These are phyloP conservation scores for Chytriomyces hyalinus DNA, from an alignment of 192 early-diverging fungal species.

Conservation along the genomic window DNA sequence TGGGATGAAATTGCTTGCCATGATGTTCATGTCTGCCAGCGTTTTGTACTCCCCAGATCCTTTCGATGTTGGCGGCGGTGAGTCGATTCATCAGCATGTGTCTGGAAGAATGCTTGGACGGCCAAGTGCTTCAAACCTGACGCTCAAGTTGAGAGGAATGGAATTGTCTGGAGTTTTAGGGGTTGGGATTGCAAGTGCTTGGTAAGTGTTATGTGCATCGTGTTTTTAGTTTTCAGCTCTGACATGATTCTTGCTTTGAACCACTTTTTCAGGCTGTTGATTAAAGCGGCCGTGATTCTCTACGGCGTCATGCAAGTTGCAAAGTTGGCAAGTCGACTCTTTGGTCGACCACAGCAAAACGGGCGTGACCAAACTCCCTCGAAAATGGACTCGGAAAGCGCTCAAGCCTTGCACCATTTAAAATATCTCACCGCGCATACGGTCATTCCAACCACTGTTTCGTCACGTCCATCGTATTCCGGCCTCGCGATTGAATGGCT, in stretches of 20 bases:
- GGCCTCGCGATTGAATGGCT: background rate
- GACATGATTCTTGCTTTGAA: background rate
- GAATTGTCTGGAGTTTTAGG: background rate
- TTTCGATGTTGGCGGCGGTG: conserved; percentile 31
- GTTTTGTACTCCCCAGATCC: conserved; percentile 48
- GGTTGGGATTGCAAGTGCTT: conserved; percentile 9
- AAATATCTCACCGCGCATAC: background rate
- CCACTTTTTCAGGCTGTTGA: conserved; percentile 2
- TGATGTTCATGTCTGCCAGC: conserved; percentile 47
- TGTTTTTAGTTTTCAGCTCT: background rate
- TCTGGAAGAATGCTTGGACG: conserved; percentile 32
- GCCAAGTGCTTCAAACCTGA: background rate
- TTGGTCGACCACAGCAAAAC: background rate
- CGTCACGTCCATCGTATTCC: background rate
- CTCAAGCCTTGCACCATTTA: background rate
- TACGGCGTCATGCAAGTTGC: conserved; percentile 19
- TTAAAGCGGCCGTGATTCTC: conserved; percentile 7
- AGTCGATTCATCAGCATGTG: conserved; percentile 35
- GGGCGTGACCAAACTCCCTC: too few relatives aligned
- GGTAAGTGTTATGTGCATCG: background rate
- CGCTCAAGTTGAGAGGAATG: background rate
- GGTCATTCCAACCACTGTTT: conserved; percentile 5
- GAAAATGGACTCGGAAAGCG: background rate
- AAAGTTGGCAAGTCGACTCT: background rate
- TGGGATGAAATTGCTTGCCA: conserved; percentile 39